Evolutionary conservation across 441 rosid species (phyloP), one percentile per base, ranked within the genome.

Genomic region (Erodium moschatum): DNA sequence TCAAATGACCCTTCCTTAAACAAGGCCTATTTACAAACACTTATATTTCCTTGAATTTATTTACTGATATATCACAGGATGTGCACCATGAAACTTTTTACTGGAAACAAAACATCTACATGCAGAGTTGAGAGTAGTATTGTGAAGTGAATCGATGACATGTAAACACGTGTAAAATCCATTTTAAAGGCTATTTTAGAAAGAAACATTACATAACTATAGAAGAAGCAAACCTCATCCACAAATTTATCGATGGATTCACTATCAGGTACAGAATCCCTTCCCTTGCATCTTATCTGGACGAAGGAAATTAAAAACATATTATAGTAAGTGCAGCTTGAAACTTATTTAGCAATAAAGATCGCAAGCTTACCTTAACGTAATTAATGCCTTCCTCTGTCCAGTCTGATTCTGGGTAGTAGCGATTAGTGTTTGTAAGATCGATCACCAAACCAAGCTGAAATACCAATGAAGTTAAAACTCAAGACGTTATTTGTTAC

Each of bases 361-460:
- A 46, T 44, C 61, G 13, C 69, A 44, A 29, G 48, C 73, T 80
- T 72, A 87, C 99, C 93, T 92, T 95, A 73, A 95, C 89, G 77
- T 95, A 81, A 81, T 89, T 91, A 71, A 95, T 91, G 67, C 92
- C 92, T 27, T 94, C 98, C 73, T 83, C 89, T 85, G 87, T 89
- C 84, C 92, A 80, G 76, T 92, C 97, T 35, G 73, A 10, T n/a
- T 86, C 73, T 69, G 83, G 74, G 81, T 95, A 95, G 84, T 95
- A 92, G 60, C 96, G 96, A 44, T 81, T 78, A 58, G 99, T 92
- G 83, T 95, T 95, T 42, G 99, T 95, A 82, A 95, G 81, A 86
- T 95, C 99, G 74, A 95, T 92, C 81, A 95, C 99, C 73, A 92
- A 79, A 74, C 97, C 99, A 81, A 95, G 90, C 99, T 95, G 92